Evolutionary conservation across 2,329 filamentous ascomycete species (phyloP).

Genomic region (Macroventuria anomochaeta): DNA sequence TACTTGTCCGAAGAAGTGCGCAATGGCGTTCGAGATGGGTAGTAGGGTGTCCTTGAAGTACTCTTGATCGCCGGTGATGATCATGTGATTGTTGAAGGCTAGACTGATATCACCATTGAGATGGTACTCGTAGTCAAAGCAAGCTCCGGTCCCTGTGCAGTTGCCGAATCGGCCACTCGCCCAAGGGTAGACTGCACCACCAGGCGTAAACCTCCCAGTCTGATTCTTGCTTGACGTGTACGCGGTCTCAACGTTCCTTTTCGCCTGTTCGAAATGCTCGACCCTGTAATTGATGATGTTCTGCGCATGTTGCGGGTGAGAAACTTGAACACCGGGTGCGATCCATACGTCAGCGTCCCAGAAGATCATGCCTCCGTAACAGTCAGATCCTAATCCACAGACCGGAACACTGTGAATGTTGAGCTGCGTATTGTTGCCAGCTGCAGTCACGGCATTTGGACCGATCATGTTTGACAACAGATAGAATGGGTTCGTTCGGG

Average conservation of each 20-base stretch:
- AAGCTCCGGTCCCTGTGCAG: conserved; percentile 66
- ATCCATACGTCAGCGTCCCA: conserved; percentile 74
- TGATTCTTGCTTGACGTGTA: conserved; percentile 66
- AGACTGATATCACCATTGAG: conserved; percentile 73
- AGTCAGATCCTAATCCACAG: conserved; percentile 71
- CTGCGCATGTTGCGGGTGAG: conserved; percentile 67
- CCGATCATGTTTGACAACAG: conserved; percentile 63
- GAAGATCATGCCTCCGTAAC: conserved; percentile 70
- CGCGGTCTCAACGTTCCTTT: conserved; percentile 63
- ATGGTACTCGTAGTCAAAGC: conserved; percentile 76
- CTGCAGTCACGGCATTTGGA: conserved; percentile 59
- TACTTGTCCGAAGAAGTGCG: conserved; percentile 66
- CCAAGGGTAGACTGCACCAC: conserved; percentile 71
- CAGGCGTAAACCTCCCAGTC: conserved; percentile 61
- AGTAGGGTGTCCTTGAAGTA: conserved; percentile 64
- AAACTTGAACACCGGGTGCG: conserved; percentile 69
- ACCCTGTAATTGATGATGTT: conserved; percentile 70
- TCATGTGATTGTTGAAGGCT: conserved; percentile 66
- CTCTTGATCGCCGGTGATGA: conserved; percentile 64
- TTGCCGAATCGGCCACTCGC: conserved; percentile 71
- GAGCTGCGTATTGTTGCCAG: conserved; percentile 58
- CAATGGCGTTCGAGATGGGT: conserved; percentile 69
- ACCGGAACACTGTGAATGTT: conserved; percentile 70
- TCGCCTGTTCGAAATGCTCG: conserved; percentile 64
- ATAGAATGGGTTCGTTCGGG: conserved; percentile 63